Percentiles rank a stretch among this genome's conserved stretches.
phyloP scores from a whole-genome alignment of 495 filamentous ascomycete species.

The Talaromyces adpressus region DNA sequence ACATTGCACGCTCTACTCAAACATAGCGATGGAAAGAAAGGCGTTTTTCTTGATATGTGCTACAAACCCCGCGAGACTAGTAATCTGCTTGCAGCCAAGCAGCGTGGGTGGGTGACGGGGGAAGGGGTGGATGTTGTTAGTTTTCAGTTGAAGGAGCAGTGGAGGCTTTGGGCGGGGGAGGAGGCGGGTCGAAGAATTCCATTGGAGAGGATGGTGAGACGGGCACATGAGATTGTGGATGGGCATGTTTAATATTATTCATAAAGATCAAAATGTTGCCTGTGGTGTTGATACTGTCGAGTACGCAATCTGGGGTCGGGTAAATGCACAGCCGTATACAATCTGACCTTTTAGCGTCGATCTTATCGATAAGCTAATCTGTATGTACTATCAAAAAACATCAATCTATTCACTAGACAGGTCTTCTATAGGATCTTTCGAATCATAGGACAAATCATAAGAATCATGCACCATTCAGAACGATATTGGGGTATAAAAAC shows the following conservation, averaged over 20 bases:
- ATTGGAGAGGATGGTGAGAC: neutral
- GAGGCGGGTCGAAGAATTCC: neutral
- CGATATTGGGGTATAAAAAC: slow-evolving; percentile 3
- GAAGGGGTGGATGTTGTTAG: neutral
- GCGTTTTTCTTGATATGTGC: neutral
- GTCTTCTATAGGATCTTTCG: neutral
- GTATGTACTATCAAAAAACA: neutral
- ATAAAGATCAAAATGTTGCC: no score
- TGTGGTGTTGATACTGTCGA: no score
- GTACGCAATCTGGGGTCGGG: no score
- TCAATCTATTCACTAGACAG: neutral
- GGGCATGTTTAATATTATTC: neutral
- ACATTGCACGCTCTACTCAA: neutral
- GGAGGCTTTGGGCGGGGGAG: slow-evolving; percentile 2
- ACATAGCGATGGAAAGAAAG: neutral
- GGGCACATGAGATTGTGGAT: neutral
- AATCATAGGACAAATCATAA: neutral
- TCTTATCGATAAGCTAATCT: neutral
- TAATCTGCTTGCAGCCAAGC: neutral
- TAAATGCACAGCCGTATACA: neutral
- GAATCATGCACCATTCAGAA: slow-evolving; percentile 3
- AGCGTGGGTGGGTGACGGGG: neutral
- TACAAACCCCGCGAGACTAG: neutral
- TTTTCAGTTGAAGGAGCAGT: neutral
- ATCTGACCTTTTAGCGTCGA: neutral